Conservation (phyloP, 208 protist genomes). For the Acanthamoeba rhysodes region DNA sequence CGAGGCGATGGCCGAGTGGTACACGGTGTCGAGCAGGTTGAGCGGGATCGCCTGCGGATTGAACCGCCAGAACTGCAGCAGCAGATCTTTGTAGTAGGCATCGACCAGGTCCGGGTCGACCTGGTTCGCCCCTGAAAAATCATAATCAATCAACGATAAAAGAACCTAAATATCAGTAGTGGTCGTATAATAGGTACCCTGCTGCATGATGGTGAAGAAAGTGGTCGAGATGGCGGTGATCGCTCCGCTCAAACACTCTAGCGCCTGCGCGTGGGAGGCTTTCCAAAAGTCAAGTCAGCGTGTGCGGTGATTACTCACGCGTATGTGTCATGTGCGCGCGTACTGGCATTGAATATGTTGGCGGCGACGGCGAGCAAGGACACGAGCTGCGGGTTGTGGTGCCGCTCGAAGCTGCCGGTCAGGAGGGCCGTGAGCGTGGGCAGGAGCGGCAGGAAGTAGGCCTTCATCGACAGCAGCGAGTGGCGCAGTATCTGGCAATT, state of each 20-base stretch:
- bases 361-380: constrained; percentile 4
- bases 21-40: not conserved
- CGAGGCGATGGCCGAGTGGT: not conserved
- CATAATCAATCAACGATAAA: no score
- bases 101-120: constrained; percentile 17
- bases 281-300: not conserved
- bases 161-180: no score
- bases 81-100: constrained; percentile 35
- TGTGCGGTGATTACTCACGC: not conserved
- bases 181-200: not conserved
- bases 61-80: constrained; percentile 2
- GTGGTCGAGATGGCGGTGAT: not conserved
- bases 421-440: not conserved
- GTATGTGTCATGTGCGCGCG: not conserved
- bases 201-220: not conserved
- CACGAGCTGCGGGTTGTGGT: not conserved
- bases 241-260: not conserved
- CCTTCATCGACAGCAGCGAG: constrained; percentile 1
- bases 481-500: not conserved
- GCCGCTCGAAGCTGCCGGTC: constrained; percentile 8
- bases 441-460: not conserved
- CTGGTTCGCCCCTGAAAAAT: not conserved
- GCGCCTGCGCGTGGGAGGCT: not conserved
- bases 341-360: not conserved
- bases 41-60: not conserved